Conservation (phyloP, 768 basidiomycete genomes). For the Boletus insuetus region DNA sequence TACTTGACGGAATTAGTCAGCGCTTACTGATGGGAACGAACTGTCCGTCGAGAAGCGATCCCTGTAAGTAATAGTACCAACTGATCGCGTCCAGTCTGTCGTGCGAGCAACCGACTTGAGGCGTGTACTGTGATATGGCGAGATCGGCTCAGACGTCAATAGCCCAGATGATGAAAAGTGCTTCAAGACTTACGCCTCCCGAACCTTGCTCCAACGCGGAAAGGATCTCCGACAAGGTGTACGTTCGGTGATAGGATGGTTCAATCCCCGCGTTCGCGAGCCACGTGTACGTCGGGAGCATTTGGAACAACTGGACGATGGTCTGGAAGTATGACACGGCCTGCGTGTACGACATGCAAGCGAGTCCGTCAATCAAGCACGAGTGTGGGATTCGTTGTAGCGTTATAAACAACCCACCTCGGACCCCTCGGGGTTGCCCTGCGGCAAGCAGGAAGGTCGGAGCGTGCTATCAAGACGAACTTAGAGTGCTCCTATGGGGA, state of each 20-base stretch:
- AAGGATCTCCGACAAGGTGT: constrained; percentile 53
- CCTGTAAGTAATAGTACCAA: constrained; percentile 64
- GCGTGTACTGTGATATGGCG: constrained; percentile 40
- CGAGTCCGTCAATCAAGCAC: background rate
- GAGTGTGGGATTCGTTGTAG: background rate
- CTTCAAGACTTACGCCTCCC: constrained; percentile 36
- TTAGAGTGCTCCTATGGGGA: background rate
- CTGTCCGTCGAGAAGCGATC: constrained; percentile 60
- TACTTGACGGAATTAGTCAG: background rate
- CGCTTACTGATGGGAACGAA: constrained; percentile 59
- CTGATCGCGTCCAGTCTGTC: constrained; percentile 43
- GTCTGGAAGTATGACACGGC: constrained; percentile 64
- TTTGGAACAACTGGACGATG: constrained; percentile 58
- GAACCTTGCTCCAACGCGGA: constrained; percentile 54
- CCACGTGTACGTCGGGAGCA: constrained; percentile 73
- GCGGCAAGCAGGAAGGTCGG: constrained; percentile 51
- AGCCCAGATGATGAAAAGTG: background rate
- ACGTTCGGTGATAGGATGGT: constrained; percentile 52
- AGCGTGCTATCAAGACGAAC: constrained; percentile 47
- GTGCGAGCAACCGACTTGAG: constrained; percentile 45
- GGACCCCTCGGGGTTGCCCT: constrained; percentile 53
- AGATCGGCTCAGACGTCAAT: background rate
- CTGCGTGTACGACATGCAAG: constrained; percentile 26
- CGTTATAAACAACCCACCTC: constrained; percentile 42
- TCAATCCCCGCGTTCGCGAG: constrained; percentile 72